Conservation (phyloP, 495 filamentous ascomycete species). For the Talaromyces borbonicus region DNA sequence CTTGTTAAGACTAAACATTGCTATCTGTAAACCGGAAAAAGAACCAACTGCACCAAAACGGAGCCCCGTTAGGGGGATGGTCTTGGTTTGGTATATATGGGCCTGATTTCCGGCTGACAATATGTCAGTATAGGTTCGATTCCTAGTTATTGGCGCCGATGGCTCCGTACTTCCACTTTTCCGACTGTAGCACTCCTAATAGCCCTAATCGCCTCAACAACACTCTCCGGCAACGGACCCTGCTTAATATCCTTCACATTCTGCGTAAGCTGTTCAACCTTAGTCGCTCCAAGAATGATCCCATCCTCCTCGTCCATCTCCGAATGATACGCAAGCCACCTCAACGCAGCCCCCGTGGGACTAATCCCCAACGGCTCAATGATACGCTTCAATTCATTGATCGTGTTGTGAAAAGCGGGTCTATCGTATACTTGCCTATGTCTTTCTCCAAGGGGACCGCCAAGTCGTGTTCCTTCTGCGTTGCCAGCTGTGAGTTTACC, state of each 20-base stretch:
- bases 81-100: no score
- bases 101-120: no score
- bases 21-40: no score
- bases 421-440: constrained; percentile 15
- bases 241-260: constrained; percentile 18
- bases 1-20: no score
- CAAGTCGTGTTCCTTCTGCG: constrained; percentile 19
- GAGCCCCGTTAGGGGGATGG: no score
- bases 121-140: no score
- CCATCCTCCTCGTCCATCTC: constrained; percentile 20
- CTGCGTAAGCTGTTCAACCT: constrained; percentile 17
- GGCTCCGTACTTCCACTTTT: no score
- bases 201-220: constrained; percentile 2
- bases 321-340: constrained; percentile 27
- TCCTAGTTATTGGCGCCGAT: no score
- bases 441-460: constrained; percentile 8
- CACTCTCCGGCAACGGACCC: constrained; percentile 23
- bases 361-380: constrained; percentile 13
- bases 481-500: constrained; percentile 23
- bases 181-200: not conserved
- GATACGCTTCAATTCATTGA: constrained; percentile 10
- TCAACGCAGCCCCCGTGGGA: constrained; percentile 19
- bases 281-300: constrained; percentile 27
- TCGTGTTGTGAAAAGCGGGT: constrained; percentile 14
- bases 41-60: no score